Percentiles rank a stretch among this genome's conserved stretches.
These are phyloP conservation scores for Alternaria arborescens DNA, from an alignment of 2,329 filamentous ascomycete genomes.

Conservation along the genomic window DNA sequence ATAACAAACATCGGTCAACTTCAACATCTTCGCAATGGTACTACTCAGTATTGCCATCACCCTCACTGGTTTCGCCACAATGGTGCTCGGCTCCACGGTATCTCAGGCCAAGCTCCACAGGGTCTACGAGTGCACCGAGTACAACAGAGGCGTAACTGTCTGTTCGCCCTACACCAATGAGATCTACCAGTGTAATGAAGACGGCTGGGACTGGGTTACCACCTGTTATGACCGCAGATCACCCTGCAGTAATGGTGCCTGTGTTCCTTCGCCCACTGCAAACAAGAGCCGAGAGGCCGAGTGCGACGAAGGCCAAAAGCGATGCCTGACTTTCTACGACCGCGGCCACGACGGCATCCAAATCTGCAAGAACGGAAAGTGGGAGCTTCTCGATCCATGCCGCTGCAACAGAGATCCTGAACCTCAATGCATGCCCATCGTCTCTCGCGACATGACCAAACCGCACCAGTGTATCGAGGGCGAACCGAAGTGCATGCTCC, in stretches of 20 bases:
- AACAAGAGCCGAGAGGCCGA: neutral
- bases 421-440: neutral
- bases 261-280: neutral
- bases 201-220: neutral
- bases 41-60: neutral
- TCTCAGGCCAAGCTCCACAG: neutral
- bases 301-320: neutral
- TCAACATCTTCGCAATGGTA: neutral
- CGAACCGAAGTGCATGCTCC: slow-evolving; percentile 9
- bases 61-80: neutral
- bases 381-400: neutral
- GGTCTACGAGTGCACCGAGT: neutral
- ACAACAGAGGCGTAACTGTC: neutral
- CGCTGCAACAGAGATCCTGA: neutral
- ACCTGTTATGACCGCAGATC: neutral
- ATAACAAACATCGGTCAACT: neutral
- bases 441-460: neutral
- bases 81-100: neutral
- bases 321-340: neutral
- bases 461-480: neutral
- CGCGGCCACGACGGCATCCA: neutral
- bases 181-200: neutral
- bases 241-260: neutral
- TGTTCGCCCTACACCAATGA: neutral
- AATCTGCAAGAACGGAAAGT: neutral